phyloP scores from a whole-genome alignment of 768 basidiomycete genomes.

The Boletus patriciae region DNA sequence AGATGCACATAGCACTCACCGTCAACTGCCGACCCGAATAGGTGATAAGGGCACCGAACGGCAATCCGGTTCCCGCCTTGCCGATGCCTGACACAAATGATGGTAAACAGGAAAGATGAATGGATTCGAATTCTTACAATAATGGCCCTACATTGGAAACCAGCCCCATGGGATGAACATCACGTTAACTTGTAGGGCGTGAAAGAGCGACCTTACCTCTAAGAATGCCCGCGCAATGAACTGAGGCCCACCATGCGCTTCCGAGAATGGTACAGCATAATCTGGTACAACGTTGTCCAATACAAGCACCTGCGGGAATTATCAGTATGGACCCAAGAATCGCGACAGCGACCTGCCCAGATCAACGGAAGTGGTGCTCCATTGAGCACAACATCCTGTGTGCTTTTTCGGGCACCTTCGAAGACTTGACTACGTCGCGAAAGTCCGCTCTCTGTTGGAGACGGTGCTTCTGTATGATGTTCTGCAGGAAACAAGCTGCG shows the following conservation, averaged over 20 bases:
- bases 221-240: slow-evolving; percentile 29
- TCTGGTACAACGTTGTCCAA: slow-evolving; percentile 30
- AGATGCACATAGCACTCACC: slow-evolving; percentile 7
- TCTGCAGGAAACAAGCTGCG: slow-evolving; percentile 19
- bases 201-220: slow-evolving; percentile 15
- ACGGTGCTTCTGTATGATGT: not conserved
- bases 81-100: slow-evolving; percentile 21
- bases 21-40: slow-evolving; percentile 24
- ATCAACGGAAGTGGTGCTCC: slow-evolving; percentile 29
- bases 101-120: not conserved
- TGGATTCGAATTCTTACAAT: slow-evolving; percentile 18
- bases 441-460: not conserved
- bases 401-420: slow-evolving; percentile 5
- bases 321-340: not conserved
- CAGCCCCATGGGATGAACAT: not conserved
- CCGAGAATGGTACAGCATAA: slow-evolving; percentile 29
- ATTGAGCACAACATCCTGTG: slow-evolving; percentile 11
- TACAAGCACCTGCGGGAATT: slow-evolving; percentile 22
- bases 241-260: slow-evolving; percentile 27
- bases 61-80: slow-evolving; percentile 27
- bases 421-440: slow-evolving; percentile 4
- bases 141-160: slow-evolving; percentile 21
- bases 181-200: not conserved
- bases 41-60: slow-evolving; percentile 26
- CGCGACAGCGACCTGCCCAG: slow-evolving; percentile 20